phyloP scores from a whole-genome alignment of 2,329 filamentous ascomycete species.

The Cladosporium sp. region DNA sequence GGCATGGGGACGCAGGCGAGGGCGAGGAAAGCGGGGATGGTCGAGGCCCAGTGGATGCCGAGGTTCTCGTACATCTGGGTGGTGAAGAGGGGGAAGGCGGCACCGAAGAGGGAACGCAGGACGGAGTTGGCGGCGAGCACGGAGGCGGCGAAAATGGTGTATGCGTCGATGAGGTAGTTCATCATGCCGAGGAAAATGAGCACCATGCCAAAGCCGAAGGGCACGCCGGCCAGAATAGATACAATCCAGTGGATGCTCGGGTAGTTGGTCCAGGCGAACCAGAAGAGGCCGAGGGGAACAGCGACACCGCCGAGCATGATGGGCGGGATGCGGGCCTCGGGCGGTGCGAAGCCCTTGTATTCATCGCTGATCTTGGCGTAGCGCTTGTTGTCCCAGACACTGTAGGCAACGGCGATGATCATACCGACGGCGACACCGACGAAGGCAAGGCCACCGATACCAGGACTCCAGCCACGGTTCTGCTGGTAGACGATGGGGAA shows the following conservation, averaged over 20 bases:
- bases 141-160: conserved; percentile 71
- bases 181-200: conserved; percentile 60
- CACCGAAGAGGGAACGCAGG: conserved; percentile 69
- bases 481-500: conserved; percentile 58
- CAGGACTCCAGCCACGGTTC: conserved; percentile 52
- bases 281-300: conserved; percentile 60
- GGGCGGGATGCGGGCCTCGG: conserved; percentile 59
- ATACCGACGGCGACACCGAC: conserved; percentile 64
- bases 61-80: conserved; percentile 50
- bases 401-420: conserved; percentile 50
- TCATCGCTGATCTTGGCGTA: conserved; percentile 44
- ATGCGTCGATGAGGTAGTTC: conserved; percentile 63
- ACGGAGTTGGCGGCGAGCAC: conserved; percentile 74
- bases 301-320: conserved; percentile 56
- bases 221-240: conserved; percentile 44
- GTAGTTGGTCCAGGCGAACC: conserved; percentile 62
- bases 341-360: conserved; percentile 52
- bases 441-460: conserved; percentile 59
- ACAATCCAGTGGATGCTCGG: conserved; percentile 52
- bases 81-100: conserved; percentile 73
- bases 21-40: conserved; percentile 67
- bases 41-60: conserved; percentile 70
- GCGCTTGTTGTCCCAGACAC: conserved; percentile 46
- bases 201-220: conserved; percentile 56
- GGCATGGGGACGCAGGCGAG: conserved; percentile 67